A percentile compares a stretch with the other conserved stretches of the same genome.
Evolutionary conservation across 257 asterid species (phyloP).

Genomic region (Gentiana dahurica): DNA sequence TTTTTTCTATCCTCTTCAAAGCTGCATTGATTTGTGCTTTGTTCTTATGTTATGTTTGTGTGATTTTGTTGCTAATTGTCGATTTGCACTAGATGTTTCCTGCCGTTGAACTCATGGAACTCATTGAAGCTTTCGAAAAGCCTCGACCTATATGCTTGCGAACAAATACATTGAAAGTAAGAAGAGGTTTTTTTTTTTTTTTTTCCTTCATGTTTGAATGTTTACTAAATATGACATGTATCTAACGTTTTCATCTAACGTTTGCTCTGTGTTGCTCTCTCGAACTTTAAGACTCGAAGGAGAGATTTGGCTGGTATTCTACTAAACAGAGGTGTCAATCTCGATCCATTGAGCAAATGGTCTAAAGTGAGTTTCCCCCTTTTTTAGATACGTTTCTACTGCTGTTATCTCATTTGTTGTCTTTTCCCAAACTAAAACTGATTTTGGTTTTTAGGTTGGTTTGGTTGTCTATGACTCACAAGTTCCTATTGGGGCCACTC

Average conservation of each 20-base stretch:
- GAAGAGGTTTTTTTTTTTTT: constrained; percentile 1
- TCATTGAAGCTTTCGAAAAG: constrained; percentile 90
- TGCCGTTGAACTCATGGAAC: constrained; percentile 82
- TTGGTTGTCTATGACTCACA: constrained; percentile 90
- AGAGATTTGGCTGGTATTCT: constrained; percentile 96
- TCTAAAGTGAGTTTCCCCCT: constrained; percentile 52
- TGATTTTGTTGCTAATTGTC: constrained; percentile 8
- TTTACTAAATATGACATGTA: background rate
- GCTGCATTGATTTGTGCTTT: background rate
- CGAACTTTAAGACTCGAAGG: constrained; percentile 57
- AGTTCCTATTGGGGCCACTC: constrained; percentile 97
- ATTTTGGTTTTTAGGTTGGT: constrained; percentile 50
- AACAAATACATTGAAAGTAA: constrained; percentile 84
- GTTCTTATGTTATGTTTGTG: constrained; percentile 6
- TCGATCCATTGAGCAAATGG: constrained; percentile 95
- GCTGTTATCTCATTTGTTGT: background rate
- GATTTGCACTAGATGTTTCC: constrained; percentile 62
- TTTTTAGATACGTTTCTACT: background rate
- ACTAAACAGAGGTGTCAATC: constrained; percentile 90
- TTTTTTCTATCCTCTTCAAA: background rate
- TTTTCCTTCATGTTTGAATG: too few species aligned
- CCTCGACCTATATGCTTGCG: constrained; percentile 83
- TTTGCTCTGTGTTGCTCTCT: constrained; percentile 2
- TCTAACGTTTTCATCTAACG: constrained; percentile 1
- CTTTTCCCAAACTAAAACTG: background rate